Evolutionary conservation across 2,329 filamentous ascomycete genomes (phyloP), one percentile per base, ranked within the genome.

Genomic region (Xylaria digitata): DNA sequence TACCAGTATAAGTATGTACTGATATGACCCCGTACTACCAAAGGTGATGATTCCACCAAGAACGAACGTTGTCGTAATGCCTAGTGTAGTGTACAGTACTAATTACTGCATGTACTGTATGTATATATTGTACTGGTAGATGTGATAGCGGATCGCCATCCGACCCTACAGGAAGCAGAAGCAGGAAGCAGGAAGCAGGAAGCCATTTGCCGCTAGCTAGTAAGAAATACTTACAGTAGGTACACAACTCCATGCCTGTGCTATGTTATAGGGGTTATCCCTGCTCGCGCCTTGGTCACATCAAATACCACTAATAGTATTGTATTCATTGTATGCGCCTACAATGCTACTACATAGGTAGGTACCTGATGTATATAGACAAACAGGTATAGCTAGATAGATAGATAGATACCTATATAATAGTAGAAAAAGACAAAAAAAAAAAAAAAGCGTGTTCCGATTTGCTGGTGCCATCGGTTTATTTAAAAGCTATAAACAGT

Each of bases 21-120:
- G n/a, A n/a, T n/a, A n/a, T n/a, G n/a, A n/a, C n/a, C n/a, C n/a
- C n/a, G n/a, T n/a, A n/a, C n/a, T n/a, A n/a, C n/a, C n/a, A n/a
- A n/a, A n/a, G n/a, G n/a, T 26, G 37, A 64, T n/a, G 42, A 65
- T 60, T 26, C 49, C 30, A 55, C 40, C 13, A 34, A 40, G 32
- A 50, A 43, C 45, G 42, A 48, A 32, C 13, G 49, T 34, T 53
- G 61, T 49, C 40, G 46, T 32, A 45, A 58, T 58, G 19, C 32
- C n/a, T n/a, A n/a, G n/a, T n/a, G n/a, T n/a, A n/a, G n/a, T n/a
- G n/a, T n/a, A n/a, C n/a, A n/a, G n/a, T n/a, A n/a, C n/a, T n/a
- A n/a, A n/a, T n/a, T n/a, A n/a, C n/a, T n/a, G n/a, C n/a, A n/a
- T n/a, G n/a, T n/a, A n/a, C n/a, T n/a, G n/a, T 34, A 50, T 17